A percentile compares a stretch with the other conserved stretches of the same genome.
These are phyloP conservation scores for Ziziphus jujuba DNA, from an alignment of 306 rosid genomes.

Conservation along the genomic window DNA sequence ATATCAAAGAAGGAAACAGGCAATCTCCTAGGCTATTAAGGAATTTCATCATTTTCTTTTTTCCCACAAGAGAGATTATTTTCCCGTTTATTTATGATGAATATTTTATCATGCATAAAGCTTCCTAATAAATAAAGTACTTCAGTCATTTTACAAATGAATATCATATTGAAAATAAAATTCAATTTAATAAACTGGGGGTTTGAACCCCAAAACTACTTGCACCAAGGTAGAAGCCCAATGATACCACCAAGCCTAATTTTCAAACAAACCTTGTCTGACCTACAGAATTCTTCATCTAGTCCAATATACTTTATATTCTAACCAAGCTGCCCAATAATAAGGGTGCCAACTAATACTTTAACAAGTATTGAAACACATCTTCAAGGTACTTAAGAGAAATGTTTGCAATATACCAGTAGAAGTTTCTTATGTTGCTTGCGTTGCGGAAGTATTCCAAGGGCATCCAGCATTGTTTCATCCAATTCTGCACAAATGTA, in stretches of 20 bases:
- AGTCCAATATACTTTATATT: neutral
- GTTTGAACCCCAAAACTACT: neutral
- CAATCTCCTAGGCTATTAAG: neutral
- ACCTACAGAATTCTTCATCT: neutral
- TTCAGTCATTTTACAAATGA: neutral
- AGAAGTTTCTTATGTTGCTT: conserved; percentile 83
- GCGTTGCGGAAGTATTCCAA: conserved; percentile 96
- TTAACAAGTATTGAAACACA: conserved; percentile 2
- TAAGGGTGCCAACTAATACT: conserved; percentile 5
- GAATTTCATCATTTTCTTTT: too few species aligned
- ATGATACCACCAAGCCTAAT: neutral
- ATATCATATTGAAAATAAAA: neutral
- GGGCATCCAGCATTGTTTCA: conserved; percentile 86
- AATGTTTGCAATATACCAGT: conserved; percentile 53
- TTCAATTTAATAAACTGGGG: neutral
- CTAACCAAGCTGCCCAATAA: neutral
- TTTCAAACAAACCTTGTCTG: neutral
- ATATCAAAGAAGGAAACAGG: neutral
- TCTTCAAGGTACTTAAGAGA: neutral
- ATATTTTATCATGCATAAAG: too few species aligned
- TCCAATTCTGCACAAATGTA: conserved; percentile 64
- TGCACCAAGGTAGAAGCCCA: neutral
- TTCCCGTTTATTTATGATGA: too few species aligned
- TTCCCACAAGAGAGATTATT: too few species aligned
- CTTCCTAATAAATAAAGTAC: neutral